Evolutionary conservation across 768 basidiomycete species (phyloP).

Genomic region (Atractiella rhizophila): DNA sequence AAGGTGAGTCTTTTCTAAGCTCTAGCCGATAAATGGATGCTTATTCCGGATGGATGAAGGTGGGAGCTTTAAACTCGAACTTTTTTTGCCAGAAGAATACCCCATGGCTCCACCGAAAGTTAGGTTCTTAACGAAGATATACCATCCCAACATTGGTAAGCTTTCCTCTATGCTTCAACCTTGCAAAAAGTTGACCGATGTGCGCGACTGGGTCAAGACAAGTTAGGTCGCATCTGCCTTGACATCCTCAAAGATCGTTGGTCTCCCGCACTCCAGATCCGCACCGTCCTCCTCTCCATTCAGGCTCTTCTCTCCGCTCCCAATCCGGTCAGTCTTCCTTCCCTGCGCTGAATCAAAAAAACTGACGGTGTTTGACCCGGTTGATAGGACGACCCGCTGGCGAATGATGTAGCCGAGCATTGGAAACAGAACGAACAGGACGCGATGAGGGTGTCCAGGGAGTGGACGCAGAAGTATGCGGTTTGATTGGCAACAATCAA

Average conservation of each 20-base stretch:
- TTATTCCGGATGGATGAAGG: conserved; percentile 26
- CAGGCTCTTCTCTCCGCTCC: conserved; percentile 91
- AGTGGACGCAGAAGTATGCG: conserved; percentile 88
- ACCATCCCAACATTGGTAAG: conserved; percentile 93
- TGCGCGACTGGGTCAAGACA: conserved; percentile 34
- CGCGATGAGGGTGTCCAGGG: conserved; percentile 68
- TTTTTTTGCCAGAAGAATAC: conserved; percentile 96
- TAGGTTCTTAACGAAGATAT: conserved; percentile 32
- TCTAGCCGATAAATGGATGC: background rate
- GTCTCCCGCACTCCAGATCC: conserved; percentile 95
- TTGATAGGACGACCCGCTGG: conserved; percentile 51
- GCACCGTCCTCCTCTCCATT: conserved; percentile 84
- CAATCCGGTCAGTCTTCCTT: conserved; percentile 45
- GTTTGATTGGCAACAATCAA: conserved; percentile 6
- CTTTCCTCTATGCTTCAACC: background rate
- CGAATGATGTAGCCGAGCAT: conserved; percentile 77
- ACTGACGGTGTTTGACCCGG: background rate
- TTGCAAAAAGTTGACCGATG: background rate
- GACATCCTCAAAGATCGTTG: conserved; percentile 94
- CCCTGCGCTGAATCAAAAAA: too few species aligned
- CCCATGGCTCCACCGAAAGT: conserved; percentile 99
- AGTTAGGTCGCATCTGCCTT: conserved; percentile 90
- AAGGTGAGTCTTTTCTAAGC: conserved; percentile 30
- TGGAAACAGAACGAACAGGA: conserved; percentile 94
- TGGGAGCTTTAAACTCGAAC: conserved; percentile 78